phyloP scores from a whole-genome alignment of 352 stramenopile species.

The Hyaloperonospora arabidopsidis region DNA sequence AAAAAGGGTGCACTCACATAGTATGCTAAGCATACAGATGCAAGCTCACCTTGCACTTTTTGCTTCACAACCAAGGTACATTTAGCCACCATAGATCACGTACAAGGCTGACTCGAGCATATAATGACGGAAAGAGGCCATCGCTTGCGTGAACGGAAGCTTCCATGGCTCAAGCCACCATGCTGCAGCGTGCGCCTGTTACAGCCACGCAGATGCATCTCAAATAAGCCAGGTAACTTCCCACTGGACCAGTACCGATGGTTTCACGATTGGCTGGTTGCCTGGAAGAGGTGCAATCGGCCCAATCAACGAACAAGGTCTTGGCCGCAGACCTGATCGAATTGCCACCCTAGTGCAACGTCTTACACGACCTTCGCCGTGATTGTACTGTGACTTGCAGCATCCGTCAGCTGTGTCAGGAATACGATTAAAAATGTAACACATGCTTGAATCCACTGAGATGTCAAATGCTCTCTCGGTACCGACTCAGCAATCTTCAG shows the following conservation, averaged over 20 bases:
- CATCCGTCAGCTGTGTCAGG: not conserved
- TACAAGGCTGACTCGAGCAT: constrained; percentile 83
- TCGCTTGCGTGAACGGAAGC: constrained; percentile 79
- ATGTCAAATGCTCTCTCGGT: too few relatives aligned
- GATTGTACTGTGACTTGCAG: not conserved
- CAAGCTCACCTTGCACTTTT: too few relatives aligned
- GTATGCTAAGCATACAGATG: too few relatives aligned
- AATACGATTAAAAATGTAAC: constrained; percentile 1
- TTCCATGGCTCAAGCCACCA: constrained; percentile 60
- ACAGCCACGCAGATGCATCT: constrained; percentile 57
- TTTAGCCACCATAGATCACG: constrained; percentile 5
- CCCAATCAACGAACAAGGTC: constrained; percentile 11
- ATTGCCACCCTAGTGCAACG: constrained; percentile 6
- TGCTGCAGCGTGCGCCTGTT: constrained; percentile 69
- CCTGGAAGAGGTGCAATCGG: constrained; percentile 15
- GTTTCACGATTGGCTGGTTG: constrained; percentile 1
- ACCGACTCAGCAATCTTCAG: too few relatives aligned
- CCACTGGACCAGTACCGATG: constrained; percentile 37
- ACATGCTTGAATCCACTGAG: constrained; percentile 4
- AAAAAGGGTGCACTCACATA: too few relatives aligned
- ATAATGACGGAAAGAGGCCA: constrained; percentile 87
- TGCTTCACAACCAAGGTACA: too few relatives aligned
- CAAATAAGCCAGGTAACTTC: constrained; percentile 89
- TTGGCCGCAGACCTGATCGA: constrained; percentile 10
- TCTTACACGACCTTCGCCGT: constrained; percentile 1